A percentile compares a stretch with the other conserved stretches of the same genome.
These are phyloP conservation scores for Venturia effusa DNA, from an alignment of 2,329 filamentous ascomycete species.

Conservation along the genomic window DNA sequence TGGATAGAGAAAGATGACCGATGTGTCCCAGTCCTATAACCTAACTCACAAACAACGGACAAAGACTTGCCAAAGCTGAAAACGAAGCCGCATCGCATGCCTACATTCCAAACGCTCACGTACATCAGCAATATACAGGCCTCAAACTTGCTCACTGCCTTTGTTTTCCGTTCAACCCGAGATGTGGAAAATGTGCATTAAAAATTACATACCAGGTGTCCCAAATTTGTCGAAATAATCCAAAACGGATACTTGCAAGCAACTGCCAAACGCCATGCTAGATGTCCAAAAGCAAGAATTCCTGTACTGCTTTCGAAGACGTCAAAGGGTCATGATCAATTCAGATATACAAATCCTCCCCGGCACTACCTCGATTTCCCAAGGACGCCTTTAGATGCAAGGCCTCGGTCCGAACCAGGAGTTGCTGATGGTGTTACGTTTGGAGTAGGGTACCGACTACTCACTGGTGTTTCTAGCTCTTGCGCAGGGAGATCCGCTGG, in stretches of 20 bases:
- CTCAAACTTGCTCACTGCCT: not conserved
- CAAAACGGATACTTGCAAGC: not conserved
- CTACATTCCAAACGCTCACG: too few relatives aligned
- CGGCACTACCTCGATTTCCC: not conserved
- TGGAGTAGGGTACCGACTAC: not conserved
- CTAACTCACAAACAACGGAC: not conserved
- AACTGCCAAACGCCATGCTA: slow-evolving; percentile 1
- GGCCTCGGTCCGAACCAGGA: not conserved
- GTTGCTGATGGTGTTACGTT: not conserved
- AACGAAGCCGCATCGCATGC: not conserved
- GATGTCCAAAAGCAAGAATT: not conserved
- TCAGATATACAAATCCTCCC: not conserved
- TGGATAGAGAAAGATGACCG: not conserved
- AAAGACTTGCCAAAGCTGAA: not conserved
- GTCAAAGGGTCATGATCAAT: not conserved
- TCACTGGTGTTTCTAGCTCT: not conserved
- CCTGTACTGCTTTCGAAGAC: not conserved
- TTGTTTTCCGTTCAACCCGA: not conserved
- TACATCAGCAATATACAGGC: not conserved
- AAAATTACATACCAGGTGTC: not conserved
- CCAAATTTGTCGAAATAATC: not conserved
- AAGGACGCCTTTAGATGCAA: not conserved
- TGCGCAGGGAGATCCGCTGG: not conserved
- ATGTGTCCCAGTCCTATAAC: not conserved
- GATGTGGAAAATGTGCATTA: not conserved